Base-by-base conservation (phyloP, 441 rosid species). In the Gossypium aridum region DNA sequence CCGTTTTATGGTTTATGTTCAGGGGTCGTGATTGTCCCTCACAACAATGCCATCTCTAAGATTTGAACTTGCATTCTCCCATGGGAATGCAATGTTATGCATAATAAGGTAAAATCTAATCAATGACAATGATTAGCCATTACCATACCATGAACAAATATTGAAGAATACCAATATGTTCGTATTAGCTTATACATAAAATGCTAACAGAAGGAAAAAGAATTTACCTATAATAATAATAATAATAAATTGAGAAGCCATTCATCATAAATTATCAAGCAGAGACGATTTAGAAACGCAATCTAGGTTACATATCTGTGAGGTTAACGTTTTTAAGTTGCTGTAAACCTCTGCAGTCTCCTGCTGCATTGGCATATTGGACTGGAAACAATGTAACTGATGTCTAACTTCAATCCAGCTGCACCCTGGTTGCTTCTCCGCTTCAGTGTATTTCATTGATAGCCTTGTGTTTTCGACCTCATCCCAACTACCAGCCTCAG, bases 391-490 rank as follows among this genome's bases (percentile, higher is more conserved):
- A 51, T 69, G 61, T 4, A 69, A 16, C 61, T n/a, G 61, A 51
- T 69, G 56, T 26, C 60, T 26, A 69, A 51, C 47, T 69, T 69
- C 60, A 69, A 91, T 95, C 98, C 98, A 93, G 72, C 96, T 90
- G 64, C 89, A 89, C 39, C 98, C 98, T 9, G 94, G 94, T 81
- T 91, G 97, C 79, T 93, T 93, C 77, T 86, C 90, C 73, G 85
- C 97, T 12, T 77, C 87, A 22, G 92, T 90, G 74, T 86, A 85
- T 80, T 81, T 85, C 98, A 93, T 91, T 68, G 77, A 84, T 76
- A 62, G 80, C 78, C 98, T 86, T 37, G 94, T 87, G 34, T 73
- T 78, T 56, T 80, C 90, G 76, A 93, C 84, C 71, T 88, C 97
- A 62, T 80, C 88, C 97, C 97, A 93, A 57, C 85, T 86, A 45